These are phyloP conservation scores for Tilletia horrida DNA, from an alignment of 1,284 basidiomycete genomes.

Conservation along the genomic window DNA sequence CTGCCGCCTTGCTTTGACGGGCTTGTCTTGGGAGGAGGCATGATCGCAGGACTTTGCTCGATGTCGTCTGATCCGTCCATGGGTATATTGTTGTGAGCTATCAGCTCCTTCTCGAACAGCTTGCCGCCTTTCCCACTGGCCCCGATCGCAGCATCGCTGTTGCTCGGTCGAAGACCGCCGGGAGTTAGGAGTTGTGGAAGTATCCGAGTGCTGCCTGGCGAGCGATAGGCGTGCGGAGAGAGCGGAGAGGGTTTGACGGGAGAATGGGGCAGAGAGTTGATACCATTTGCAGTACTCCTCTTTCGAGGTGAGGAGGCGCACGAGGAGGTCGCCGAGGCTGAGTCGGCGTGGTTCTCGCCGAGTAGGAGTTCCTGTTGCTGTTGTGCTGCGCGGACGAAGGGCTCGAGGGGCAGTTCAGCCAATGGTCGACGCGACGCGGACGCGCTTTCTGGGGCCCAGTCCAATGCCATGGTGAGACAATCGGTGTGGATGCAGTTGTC, in stretches of 20 bases:
- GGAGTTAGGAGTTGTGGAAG: no score
- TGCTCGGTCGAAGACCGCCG: neutral
- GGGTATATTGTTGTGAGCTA: neutral
- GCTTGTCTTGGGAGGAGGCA: neutral
- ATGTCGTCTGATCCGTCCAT: slow-evolving; percentile 4
- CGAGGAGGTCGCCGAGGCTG: neutral
- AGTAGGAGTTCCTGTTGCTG: neutral
- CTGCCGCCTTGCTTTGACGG: no score
- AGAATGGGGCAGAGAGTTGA: neutral
- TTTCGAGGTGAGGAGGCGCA: neutral
- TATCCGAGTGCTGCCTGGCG: neutral
- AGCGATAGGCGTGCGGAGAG: slow-evolving; percentile 8
- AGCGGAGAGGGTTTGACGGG: slow-evolving; percentile 11
- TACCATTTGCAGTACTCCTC: no score
- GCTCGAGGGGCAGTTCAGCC: slow-evolving; percentile 3
- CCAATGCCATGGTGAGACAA: no score
- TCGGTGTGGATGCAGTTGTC: no score
- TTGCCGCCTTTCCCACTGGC: neutral
- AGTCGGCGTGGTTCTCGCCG: neutral
- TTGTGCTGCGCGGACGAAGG: slow-evolving; percentile 11
- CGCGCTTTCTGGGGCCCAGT: no score
- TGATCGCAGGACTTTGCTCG: neutral
- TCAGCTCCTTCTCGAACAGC: slow-evolving; percentile 8
- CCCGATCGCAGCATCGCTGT: neutral
- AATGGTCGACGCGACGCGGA: neutral